These are phyloP conservation scores for Uronychia binucleata DNA, from an alignment of 73 alveolate genomes.

Conservation along the genomic window DNA sequence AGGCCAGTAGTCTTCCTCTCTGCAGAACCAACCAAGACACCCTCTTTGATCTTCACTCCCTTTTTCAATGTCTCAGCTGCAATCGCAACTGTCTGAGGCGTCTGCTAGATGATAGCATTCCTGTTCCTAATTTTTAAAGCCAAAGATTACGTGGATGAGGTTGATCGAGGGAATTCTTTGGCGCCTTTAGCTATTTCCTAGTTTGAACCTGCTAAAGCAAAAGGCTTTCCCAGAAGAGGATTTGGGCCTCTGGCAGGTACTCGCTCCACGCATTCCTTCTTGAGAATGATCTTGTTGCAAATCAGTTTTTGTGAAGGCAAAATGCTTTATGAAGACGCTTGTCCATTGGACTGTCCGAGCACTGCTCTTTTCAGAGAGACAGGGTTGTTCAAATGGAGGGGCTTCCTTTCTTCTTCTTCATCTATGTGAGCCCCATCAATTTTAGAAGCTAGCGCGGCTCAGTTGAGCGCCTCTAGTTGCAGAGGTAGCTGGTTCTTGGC, in stretches of 20 bases:
- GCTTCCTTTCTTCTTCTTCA: no score
- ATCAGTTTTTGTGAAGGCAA: not conserved
- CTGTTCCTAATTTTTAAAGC: not conserved
- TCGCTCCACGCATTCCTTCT: not conserved
- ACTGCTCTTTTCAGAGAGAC: no score
- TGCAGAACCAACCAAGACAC: no score
- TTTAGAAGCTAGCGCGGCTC: no score
- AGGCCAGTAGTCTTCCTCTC: no score
- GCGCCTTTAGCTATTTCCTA: not conserved
- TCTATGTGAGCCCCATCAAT: no score
- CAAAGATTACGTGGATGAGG: not conserved
- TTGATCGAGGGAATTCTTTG: not conserved
- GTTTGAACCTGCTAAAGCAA: not conserved
- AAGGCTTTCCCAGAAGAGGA: not conserved
- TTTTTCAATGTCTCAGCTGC: not conserved
- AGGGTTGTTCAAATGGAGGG: no score
- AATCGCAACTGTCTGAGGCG: not conserved
- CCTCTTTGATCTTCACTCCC: no score
- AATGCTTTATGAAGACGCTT: not conserved
- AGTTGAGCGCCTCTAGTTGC: no score
- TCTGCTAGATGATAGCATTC: not conserved
- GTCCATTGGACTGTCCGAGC: no score
- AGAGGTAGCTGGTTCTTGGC: no score
- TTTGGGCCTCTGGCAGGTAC: not conserved
- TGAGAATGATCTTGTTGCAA: not conserved